A percentile compares a stretch with the other conserved stretches of the same genome.
phyloP scores from a whole-genome alignment of 2,329 filamentous ascomycete species.

The Calonectria leucothoes region DNA sequence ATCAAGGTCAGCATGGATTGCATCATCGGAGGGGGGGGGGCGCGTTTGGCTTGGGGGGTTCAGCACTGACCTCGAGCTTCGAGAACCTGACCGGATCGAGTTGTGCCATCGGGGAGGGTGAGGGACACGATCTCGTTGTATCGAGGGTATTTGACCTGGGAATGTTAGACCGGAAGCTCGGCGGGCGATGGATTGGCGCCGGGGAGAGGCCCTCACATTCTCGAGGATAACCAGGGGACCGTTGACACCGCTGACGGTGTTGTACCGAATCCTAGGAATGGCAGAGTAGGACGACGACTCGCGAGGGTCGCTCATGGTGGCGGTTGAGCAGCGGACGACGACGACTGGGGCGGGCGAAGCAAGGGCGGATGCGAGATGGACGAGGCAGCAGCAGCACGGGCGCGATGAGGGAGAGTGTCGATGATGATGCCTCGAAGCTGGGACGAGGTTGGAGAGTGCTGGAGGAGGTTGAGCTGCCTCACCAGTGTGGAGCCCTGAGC shows the following conservation, averaged over 20 bases:
- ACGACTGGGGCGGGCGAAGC: constrained; percentile 22
- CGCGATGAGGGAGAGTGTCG: constrained; percentile 31
- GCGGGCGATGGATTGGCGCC: constrained; percentile 6
- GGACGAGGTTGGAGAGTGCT: constrained; percentile 53
- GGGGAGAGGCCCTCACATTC: constrained; percentile 69
- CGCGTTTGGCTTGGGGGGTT: constrained; percentile 11
- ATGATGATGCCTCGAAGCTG: constrained; percentile 43
- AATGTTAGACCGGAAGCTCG: constrained; percentile 39
- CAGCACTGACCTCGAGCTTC: constrained; percentile 86
- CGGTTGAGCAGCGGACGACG: constrained; percentile 34
- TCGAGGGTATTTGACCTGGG: constrained; percentile 93
- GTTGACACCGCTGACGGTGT: constrained; percentile 98
- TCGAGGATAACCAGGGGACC: constrained; percentile 97
- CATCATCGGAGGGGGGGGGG: constrained; percentile 24
- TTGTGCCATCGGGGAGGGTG: constrained; percentile 93
- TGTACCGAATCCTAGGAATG: constrained; percentile 82
- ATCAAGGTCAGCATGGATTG: constrained; percentile 33
- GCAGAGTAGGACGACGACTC: constrained; percentile 71
- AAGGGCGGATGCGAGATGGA: constrained; percentile 29
- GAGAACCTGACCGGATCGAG: constrained; percentile 93
- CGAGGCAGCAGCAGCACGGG: constrained; percentile 29
- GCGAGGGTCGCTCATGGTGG: constrained; percentile 66
- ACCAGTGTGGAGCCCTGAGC: constrained; percentile 49
- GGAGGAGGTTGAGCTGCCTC: constrained; percentile 54
- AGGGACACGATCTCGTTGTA: constrained; percentile 99